A percentile compares a stretch with the other conserved stretches of the same genome.
Evolutionary conservation across 2,329 filamentous ascomycete genomes (phyloP).

Genomic region (Nemania abortiva): DNA sequence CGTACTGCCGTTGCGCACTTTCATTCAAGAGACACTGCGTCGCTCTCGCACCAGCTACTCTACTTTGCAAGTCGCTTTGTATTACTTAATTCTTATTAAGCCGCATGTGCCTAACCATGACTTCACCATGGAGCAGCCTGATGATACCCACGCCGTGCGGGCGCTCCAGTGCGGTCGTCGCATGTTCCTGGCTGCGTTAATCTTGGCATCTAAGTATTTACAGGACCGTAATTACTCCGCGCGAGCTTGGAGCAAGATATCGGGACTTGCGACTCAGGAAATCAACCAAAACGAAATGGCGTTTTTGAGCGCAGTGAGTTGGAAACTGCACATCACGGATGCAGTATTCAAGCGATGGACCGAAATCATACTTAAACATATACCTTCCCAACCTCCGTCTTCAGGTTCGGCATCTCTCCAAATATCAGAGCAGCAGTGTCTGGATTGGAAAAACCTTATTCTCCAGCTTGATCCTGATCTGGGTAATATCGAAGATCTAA

Average conservation of each 20-base stretch:
- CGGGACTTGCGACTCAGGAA: constrained; percentile 89
- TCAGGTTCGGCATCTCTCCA: constrained; percentile 60
- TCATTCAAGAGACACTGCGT: constrained; percentile 96
- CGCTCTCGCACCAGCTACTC: constrained; percentile 97
- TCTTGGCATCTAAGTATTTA: constrained; percentile 96
- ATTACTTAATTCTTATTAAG: constrained; percentile 95
- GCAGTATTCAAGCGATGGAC: constrained; percentile 92
- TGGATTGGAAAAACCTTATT: constrained; percentile 71
- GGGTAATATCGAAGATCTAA: constrained; percentile 68
- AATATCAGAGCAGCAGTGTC: constrained; percentile 60
- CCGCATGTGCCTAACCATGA: constrained; percentile 85
- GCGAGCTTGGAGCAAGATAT: constrained; percentile 98
- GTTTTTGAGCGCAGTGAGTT: constrained; percentile 89
- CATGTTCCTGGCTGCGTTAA: constrained; percentile 96
- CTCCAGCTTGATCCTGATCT: constrained; percentile 67
- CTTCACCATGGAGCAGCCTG: constrained; percentile 86
- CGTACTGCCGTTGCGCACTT: constrained; percentile 89
- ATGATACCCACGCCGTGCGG: constrained; percentile 77
- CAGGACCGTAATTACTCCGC: constrained; percentile 99
- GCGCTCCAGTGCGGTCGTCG: constrained; percentile 94
- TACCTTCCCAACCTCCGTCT: constrained; percentile 71
- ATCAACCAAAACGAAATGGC: constrained; percentile 98
- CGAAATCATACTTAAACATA: constrained; percentile 88
- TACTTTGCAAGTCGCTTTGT: constrained; percentile 94
- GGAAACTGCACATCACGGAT: constrained; percentile 94